Base-by-base conservation (phyloP, 176 grass and related monocot species). In the Eleusine coracana region DNA sequence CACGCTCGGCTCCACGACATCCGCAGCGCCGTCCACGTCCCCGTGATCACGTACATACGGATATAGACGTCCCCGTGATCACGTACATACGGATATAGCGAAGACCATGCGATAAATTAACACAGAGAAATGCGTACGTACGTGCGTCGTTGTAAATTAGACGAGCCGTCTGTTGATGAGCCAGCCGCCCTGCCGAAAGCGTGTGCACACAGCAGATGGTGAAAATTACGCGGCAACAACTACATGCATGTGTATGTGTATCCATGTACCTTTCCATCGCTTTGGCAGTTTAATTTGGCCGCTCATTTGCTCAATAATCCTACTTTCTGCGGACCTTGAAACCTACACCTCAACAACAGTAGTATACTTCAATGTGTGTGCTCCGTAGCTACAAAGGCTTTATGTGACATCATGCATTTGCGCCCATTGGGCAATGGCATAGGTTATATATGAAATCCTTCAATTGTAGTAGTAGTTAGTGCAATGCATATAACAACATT, bases 221-320 rank as follows among this genome's bases (percentile, higher is more conserved):
- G 71, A 75, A 75, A 83, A 75, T 13, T 18, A 83, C 60, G 34
- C 15, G 38, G 23, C 72, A 83, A 42, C 81, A 67, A 74, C 81
- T 59, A 18, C 37, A 14, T 13, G 18, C 14, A 40, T 8, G 10
- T 12, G 14, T 13, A 50, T 50, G 48, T 16, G 15, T 50, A 3
- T 50, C 9, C 10, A 48, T 48, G 37, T 6, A 8, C 21, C 21
- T 71, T 17, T 61, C 7, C 1, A 9, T 23, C 5, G 4, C 12
- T 5, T 67, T 68, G 10, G 49, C 10, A 51, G 14, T 55, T 61
- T 15, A 27, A 11, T 29, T 29, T 51, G 4, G 51, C 15, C 51
- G 15, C 7, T 60, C 21, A 25, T 21, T 23, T 23, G 7, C 20
- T 60, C 56, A 36, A 38, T 76, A 48, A 38, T 76, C 23, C 76